Conservation (phyloP, 371 early-diverging fungal species). For the Homolaphlyctis polyrhiza region DNA sequence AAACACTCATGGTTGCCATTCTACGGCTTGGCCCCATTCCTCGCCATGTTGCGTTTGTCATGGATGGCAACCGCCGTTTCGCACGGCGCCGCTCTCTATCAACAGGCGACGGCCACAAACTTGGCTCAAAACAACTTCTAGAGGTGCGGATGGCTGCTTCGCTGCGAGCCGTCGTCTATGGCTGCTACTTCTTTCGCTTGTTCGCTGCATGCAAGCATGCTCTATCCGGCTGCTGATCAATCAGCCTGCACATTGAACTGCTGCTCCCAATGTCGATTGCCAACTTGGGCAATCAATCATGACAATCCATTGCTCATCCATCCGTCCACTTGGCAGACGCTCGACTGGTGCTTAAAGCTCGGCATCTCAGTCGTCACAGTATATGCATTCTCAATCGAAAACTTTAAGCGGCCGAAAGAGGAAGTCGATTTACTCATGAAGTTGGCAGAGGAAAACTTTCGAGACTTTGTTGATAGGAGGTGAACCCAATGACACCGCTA, state of each 20-base stretch:
- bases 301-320: too few species aligned
- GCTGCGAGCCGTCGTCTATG: neutral
- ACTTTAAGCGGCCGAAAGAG: slow-evolving; percentile 84
- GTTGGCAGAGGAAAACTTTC: slow-evolving; percentile 71
- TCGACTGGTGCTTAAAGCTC: slow-evolving; percentile 81
- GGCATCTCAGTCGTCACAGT: slow-evolving; percentile 90
- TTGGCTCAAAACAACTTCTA: slow-evolving; percentile 75
- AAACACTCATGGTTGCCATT: neutral
- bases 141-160: slow-evolving; percentile 19
- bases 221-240: too few species aligned
- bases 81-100: slow-evolving; percentile 52
- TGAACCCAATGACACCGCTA: slow-evolving; percentile 24
- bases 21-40: slow-evolving; percentile 72
- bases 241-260: too few species aligned
- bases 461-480: slow-evolving; percentile 67
- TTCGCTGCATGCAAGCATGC: neutral
- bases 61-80: slow-evolving; percentile 98
- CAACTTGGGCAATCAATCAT: too few species aligned
- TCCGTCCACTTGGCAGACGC: slow-evolving; percentile 50
- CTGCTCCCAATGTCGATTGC: too few species aligned
- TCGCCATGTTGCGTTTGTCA: slow-evolving; percentile 93
- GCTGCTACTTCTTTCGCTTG: neutral
- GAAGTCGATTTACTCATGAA: slow-evolving; percentile 92
- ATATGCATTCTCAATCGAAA: slow-evolving; percentile 97
- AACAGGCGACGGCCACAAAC: slow-evolving; percentile 69